These are phyloP conservation scores for Euclidium syriacum DNA, from an alignment of 345 rosid genomes.

Conservation along the genomic window DNA sequence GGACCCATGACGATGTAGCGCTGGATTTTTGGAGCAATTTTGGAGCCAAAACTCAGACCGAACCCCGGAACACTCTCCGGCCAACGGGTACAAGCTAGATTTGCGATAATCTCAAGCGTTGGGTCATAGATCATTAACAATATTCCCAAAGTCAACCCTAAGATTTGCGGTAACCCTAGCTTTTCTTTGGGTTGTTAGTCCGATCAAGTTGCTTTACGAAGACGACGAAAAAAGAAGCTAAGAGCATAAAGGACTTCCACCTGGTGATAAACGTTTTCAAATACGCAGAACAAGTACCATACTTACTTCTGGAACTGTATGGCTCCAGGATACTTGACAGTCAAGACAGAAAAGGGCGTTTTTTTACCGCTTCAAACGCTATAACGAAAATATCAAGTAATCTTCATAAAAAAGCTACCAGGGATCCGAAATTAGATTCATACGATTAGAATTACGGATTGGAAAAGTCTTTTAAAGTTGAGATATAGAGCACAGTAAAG, in stretches of 20 bases:
- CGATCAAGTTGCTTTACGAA: conserved; percentile 22
- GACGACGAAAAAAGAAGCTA: not conserved
- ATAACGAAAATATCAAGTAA: conserved; percentile 25
- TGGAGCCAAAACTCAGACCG: conserved; percentile 15
- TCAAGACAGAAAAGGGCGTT: conserved; percentile 29
- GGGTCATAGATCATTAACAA: too few species aligned
- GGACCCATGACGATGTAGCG: conserved; percentile 29
- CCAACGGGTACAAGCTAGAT: conserved; percentile 32
- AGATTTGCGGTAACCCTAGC: conserved; percentile 35
- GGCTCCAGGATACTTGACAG: conserved; percentile 18
- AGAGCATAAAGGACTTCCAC: conserved; percentile 1
- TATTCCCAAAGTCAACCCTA: too few species aligned
- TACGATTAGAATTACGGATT: too few species aligned
- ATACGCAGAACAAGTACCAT: conserved; percentile 21
- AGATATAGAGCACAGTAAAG: too few species aligned
- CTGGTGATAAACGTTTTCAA: conserved; percentile 24
- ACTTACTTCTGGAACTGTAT: conserved; percentile 48
- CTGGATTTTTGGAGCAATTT: conserved; percentile 18
- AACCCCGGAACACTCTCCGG: not conserved
- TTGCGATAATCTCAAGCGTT: conserved; percentile 25
- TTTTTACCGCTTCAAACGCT: conserved; percentile 15
- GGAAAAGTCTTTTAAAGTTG: too few species aligned
- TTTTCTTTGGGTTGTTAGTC: conserved; percentile 31
- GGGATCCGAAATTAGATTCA: too few species aligned
- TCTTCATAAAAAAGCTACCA: conserved; percentile 7